Evolutionary conservation across 2,329 filamentous ascomycete genomes (phyloP).

Genomic region (Monilinia aucupariae): DNA sequence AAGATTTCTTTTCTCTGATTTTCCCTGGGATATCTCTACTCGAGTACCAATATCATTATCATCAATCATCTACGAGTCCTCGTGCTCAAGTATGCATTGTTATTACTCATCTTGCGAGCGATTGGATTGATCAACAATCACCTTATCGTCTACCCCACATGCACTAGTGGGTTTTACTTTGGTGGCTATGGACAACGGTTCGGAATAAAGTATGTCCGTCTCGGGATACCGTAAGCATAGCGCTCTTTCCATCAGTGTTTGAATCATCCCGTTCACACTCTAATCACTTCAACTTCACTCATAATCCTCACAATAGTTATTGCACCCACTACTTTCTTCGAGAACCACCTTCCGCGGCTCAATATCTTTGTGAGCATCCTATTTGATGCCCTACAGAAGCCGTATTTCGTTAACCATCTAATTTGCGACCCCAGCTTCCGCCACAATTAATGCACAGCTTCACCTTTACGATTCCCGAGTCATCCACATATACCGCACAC

Average conservation of each 20-base stretch:
- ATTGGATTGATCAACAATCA: no score
- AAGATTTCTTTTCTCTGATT: no score
- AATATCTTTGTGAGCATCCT: not conserved
- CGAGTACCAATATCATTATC: no score
- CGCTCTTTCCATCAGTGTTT: not conserved
- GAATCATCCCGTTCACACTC: not conserved
- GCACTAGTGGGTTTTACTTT: no score
- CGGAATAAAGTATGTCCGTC: no score
- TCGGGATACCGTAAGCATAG: constrained; percentile 1
- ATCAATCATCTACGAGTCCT: no score
- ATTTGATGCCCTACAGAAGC: not conserved
- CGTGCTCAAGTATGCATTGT: no score
- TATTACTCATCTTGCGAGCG: no score
- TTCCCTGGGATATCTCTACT: no score
- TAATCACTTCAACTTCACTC: not conserved
- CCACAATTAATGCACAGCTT: constrained; percentile 10
- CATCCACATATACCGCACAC: constrained; percentile 9
- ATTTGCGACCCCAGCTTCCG: constrained; percentile 6
- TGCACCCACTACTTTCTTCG: not conserved
- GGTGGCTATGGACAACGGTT: no score
- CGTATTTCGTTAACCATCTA: not conserved
- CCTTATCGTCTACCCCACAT: no score
- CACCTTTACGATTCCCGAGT: constrained; percentile 2
- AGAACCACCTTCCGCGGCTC: not conserved
- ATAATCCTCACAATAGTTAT: not conserved